Evolutionary conservation across 176 grass and related monocot genomes (phyloP), one percentile per base, ranked within the genome.

Genomic region (Eleusine coracana): DNA sequence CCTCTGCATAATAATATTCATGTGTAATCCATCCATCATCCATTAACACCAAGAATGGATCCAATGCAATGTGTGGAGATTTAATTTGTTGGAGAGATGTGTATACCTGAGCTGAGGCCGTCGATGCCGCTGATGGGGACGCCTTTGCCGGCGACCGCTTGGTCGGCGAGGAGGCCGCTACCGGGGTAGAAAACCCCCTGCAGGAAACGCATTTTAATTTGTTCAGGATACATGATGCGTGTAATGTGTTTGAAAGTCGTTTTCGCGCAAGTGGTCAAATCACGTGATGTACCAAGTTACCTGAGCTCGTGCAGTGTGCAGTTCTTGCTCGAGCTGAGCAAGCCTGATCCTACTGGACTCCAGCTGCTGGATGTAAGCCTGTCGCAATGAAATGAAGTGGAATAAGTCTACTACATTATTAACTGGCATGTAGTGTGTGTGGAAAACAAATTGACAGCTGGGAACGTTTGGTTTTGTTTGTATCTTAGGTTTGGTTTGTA

Each of bases 341-440:
- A 99, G 93, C 80, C 83, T 96, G 71, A 94, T 96, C 83, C 93
- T 90, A 74, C 93, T 99, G 16, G 87, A 87, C 67, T 99, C 96
- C 9, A 99, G 85, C 81, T 99, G 96, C 87, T 99, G 96, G 84
- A 99, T 92, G 78, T 99, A 99, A 87, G 93, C 96, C 96, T 98
- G 85, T 79, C 63, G 3, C 66, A 48, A 40, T 36, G 5, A 76
- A 85, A 3, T 77, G 20, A 80, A 49, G 38, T 18, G 21, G 36
- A 73, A 67, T 86, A 13, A 76, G 63, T 36, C 28, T 31, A n/a
- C 77, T n/a, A n/a, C n/a, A n/a, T n/a, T n/a, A 16, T 50, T 50
- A 6, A 38, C 31, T 40, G 20, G 31, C 10, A 54, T n/a, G n/a
- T 52, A 34, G 9, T 54, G 10, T 11, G 5, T 1, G 39, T 5